These are phyloP conservation scores for Irpex rosettiformis DNA, from an alignment of 1,284 basidiomycete genomes.

Conservation along the genomic window DNA sequence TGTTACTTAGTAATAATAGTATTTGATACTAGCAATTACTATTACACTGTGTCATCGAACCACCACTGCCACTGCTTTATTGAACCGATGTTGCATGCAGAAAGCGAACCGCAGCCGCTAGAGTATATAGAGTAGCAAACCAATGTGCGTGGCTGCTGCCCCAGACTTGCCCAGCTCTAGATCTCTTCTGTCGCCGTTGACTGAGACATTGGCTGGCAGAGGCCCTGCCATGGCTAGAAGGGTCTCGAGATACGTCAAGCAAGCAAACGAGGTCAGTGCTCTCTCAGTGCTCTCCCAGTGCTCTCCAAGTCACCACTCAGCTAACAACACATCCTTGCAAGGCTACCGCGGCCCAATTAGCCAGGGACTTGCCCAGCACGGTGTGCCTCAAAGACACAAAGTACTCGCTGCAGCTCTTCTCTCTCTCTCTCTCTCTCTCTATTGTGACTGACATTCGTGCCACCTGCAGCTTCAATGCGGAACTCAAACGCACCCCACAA, in stretches of 20 bases:
- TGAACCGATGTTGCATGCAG: too few species aligned
- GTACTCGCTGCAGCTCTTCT: not conserved
- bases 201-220: too few species aligned
- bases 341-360: not conserved
- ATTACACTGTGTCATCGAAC: too few species aligned
- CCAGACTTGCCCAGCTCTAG: too few species aligned
- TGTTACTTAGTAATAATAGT: too few species aligned
- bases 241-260: not conserved
- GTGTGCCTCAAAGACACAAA: not conserved
- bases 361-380: not conserved
- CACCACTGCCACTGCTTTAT: too few species aligned
- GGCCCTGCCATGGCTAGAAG: not conserved
- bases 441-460: too few species aligned
- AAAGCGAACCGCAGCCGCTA: too few species aligned
- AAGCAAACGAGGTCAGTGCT: not conserved
- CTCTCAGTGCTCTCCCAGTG: not conserved
- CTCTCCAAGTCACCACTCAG: not conserved
- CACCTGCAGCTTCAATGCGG: not conserved
- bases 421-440: not conserved
- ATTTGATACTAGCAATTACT: too few species aligned
- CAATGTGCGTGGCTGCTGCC: too few species aligned
- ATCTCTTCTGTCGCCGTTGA: too few species aligned
- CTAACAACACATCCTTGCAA: not conserved
- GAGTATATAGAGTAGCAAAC: too few species aligned
- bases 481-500: slow-evolving; percentile 27